A percentile compares a stretch with the other conserved stretches of the same genome.
These are phyloP conservation scores for Pythium scleroteichum DNA, from an alignment of 352 stramenopile genomes.

Conservation along the genomic window DNA sequence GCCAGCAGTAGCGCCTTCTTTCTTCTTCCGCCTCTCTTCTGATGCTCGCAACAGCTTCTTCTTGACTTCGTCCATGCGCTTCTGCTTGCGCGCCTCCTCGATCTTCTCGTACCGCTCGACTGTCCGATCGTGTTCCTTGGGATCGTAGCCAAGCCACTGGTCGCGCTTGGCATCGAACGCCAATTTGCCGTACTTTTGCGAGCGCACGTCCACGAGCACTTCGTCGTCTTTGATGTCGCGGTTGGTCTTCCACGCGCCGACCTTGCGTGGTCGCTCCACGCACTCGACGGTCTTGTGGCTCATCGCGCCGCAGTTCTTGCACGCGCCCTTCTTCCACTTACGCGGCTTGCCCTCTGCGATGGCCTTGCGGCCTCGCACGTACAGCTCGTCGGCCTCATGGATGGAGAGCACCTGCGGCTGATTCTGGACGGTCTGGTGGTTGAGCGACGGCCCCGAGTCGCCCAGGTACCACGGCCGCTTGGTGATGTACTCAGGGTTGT, in stretches of 20 bases:
- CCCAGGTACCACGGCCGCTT: constrained; percentile 99
- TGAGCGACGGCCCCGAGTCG: constrained; percentile 91
- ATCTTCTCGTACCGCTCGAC: constrained; percentile 84
- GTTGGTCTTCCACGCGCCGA: constrained; percentile 93
- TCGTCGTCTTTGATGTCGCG: constrained; percentile 88
- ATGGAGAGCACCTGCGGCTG: constrained; percentile 90
- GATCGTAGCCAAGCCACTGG: constrained; percentile 95
- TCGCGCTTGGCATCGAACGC: constrained; percentile 98
- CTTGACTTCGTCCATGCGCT: constrained; percentile 78
- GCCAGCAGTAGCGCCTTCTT: constrained; percentile 4
- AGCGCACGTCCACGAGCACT: constrained; percentile 82
- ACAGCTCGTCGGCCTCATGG: constrained; percentile 87
- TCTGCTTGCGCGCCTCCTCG: constrained; percentile 74
- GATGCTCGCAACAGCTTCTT: constrained; percentile 62
- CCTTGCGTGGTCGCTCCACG: constrained; percentile 91
- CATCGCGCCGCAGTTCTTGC: constrained; percentile 94
- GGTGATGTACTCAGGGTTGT: constrained; percentile 99
- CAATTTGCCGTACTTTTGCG: constrained; percentile 91
- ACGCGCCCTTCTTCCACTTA: constrained; percentile 90
- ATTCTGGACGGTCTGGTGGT: constrained; percentile 94
- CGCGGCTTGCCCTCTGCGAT: constrained; percentile 25
- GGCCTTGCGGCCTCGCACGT: constrained; percentile 46
- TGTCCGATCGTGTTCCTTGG: constrained; percentile 76
- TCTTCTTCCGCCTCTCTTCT: constrained; percentile 39
- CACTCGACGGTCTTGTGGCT: constrained; percentile 93